A percentile compares a stretch with the other conserved stretches of the same genome.
Evolutionary conservation across 805 yeast genomes (phyloP).

Genomic region (Teunomyces gatunensis): DNA sequence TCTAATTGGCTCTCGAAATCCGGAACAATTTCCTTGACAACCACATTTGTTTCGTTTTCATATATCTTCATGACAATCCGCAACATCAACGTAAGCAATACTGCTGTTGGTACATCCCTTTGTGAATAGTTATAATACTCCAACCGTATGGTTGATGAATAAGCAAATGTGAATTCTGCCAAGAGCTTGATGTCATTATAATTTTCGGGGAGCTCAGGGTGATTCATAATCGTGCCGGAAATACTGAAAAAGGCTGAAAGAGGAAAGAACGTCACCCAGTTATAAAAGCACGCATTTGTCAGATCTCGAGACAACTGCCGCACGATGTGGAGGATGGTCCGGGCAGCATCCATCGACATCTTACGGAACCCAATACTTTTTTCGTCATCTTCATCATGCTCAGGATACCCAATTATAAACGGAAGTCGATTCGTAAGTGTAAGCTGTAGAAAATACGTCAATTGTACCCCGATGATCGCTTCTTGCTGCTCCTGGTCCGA

Average conservation of each 20-base stretch:
- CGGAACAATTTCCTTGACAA: conserved; percentile 10
- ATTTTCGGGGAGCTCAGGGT: conserved; percentile 26
- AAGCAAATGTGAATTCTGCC: conserved; percentile 19
- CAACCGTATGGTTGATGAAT: conserved; percentile 8
- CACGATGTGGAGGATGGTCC: conserved; percentile 32
- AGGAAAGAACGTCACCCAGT: conserved; percentile 34
- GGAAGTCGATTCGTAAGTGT: conserved; percentile 38
- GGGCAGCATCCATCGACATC: conserved; percentile 32
- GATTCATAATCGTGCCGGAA: conserved; percentile 20
- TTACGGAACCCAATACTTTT: conserved; percentile 23
- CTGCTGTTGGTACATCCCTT: conserved; percentile 10
- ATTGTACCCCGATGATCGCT: conserved; percentile 20
- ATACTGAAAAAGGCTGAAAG: conserved; percentile 26
- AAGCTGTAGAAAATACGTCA: conserved; percentile 33
- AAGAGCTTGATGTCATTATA: conserved; percentile 29
- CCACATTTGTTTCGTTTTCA: conserved; percentile 11
- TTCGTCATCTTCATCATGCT: conserved; percentile 14
- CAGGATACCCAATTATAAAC: conserved; percentile 13
- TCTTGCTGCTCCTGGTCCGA: conserved; percentile 6
- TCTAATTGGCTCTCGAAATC: conserved; percentile 14
- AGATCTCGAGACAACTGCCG: conserved; percentile 18
- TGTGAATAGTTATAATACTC: conserved; percentile 1
- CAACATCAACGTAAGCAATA: conserved; percentile 18
- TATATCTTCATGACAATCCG: conserved; percentile 15
- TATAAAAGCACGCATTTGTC: conserved; percentile 21